Percentiles rank a stretch among this genome's conserved stretches.
Evolutionary conservation across 1,284 basidiomycete genomes (phyloP).

Genomic region (Anthracocystis walkeri): DNA sequence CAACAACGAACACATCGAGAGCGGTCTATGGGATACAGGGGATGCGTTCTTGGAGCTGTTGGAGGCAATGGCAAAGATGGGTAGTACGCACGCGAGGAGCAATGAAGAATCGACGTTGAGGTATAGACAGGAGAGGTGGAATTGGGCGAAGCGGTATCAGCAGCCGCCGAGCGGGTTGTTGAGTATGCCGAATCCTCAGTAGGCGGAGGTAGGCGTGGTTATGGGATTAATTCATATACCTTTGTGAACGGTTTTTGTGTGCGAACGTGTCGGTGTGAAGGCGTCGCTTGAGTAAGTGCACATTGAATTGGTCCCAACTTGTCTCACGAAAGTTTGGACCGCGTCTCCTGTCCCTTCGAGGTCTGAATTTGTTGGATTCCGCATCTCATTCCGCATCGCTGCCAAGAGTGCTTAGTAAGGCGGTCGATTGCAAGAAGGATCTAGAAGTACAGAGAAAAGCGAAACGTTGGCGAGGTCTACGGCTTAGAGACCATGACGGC

Average conservation of each 20-base stretch:
- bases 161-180: conserved; percentile 34
- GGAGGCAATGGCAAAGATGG: conserved; percentile 54
- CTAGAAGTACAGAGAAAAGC: conserved; percentile 33
- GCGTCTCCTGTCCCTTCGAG: too few relatives aligned
- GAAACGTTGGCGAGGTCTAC: not conserved
- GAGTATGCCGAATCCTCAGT: conserved; percentile 36
- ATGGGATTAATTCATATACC: not conserved
- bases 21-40: conserved; percentile 52
- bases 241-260: not conserved
- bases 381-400: too few relatives aligned
- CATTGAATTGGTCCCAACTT: too few relatives aligned
- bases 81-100: conserved; percentile 47
- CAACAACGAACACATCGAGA: conserved; percentile 39
- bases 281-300: too few relatives aligned
- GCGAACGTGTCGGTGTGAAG: too few relatives aligned
- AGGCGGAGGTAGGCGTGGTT: not conserved
- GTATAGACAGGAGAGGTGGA: conserved; percentile 50
- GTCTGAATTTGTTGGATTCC: too few relatives aligned
- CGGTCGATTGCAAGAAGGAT: conserved; percentile 3
- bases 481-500: conserved; percentile 37
- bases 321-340: too few relatives aligned
- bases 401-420: too few relatives aligned
- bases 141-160: conserved; percentile 48
- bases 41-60: conserved; percentile 50
- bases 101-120: conserved; percentile 44